A percentile compares a stretch with the other conserved stretches of the same genome.
phyloP scores from a whole-genome alignment of 2,329 filamentous ascomycete genomes.

The Cyclaneusma minus region DNA sequence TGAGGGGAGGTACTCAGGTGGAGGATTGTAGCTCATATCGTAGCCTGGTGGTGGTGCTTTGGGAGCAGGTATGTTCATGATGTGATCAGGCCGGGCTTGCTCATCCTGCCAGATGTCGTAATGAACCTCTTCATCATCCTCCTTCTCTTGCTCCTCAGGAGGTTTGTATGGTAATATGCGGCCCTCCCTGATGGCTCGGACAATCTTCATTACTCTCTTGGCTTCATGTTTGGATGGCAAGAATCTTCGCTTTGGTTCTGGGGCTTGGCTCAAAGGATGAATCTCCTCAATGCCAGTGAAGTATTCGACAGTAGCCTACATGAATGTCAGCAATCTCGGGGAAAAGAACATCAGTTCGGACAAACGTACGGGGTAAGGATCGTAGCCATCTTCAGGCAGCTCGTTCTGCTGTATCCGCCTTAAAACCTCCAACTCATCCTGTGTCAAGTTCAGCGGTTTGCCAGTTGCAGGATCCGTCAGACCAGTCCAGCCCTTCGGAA shows the following conservation, averaged over 20 bases:
- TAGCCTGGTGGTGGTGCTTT: constrained; percentile 89
- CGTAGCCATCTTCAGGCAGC: constrained; percentile 72
- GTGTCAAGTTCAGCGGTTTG: constrained; percentile 74
- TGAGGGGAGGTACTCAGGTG: constrained; percentile 81
- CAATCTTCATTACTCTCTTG: constrained; percentile 93
- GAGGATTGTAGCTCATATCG: constrained; percentile 92
- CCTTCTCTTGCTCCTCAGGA: constrained; percentile 52
- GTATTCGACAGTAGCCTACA: constrained; percentile 72
- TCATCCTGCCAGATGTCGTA: constrained; percentile 94
- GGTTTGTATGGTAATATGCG: constrained; percentile 83
- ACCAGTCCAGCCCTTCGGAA: constrained; percentile 95
- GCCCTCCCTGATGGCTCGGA: constrained; percentile 87
- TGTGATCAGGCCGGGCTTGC: constrained; percentile 62
- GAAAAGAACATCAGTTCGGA: background rate
- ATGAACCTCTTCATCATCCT: constrained; percentile 53
- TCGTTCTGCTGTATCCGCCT: constrained; percentile 82
- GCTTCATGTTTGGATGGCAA: constrained; percentile 93
- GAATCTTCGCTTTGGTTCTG: constrained; percentile 91
- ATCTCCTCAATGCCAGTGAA: constrained; percentile 82
- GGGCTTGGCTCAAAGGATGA: constrained; percentile 89
- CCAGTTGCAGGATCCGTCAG: constrained; percentile 88
- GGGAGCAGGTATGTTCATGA: constrained; percentile 90
- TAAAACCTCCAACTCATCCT: constrained; percentile 78
- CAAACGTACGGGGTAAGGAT: constrained; percentile 65
- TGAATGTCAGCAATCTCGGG: constrained; percentile 10